A percentile compares a stretch with the other conserved stretches of the same genome.
Conservation (phyloP, 306 rosid species). For the Rosa lucieae region DNA sequence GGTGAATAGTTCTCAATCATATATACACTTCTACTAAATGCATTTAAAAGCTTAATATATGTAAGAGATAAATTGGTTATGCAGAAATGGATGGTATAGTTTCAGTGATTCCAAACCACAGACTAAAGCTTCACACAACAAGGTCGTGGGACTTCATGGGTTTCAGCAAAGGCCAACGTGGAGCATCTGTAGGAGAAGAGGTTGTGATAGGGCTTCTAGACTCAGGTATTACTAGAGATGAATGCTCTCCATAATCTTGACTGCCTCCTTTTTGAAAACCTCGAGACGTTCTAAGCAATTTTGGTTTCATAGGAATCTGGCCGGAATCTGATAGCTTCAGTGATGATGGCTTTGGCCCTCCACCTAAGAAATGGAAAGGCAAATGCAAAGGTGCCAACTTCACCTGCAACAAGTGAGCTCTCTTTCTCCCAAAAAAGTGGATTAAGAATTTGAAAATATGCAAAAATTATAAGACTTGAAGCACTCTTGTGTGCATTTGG, state of each 20-base stretch:
- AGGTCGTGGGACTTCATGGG: slow-evolving; percentile 46
- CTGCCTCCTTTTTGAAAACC: too few species aligned
- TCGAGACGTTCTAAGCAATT: too few species aligned
- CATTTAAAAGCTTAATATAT: background rate
- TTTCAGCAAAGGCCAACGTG: slow-evolving; percentile 4
- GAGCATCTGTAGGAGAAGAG: slow-evolving; percentile 13
- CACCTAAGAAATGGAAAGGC: slow-evolving; percentile 41
- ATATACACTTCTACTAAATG: background rate
- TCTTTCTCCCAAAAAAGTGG: too few species aligned
- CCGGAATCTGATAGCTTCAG: slow-evolving; percentile 41
- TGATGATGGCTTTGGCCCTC: slow-evolving; percentile 22
- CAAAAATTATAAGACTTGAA: too few species aligned
- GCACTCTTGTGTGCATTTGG: background rate
- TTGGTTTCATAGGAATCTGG: slow-evolving; percentile 34
- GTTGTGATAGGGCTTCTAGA: slow-evolving; percentile 37
- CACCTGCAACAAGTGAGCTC: slow-evolving; percentile 38
- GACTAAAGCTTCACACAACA: slow-evolving; percentile 39
- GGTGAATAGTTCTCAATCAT: background rate
- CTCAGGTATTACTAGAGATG: slow-evolving; percentile 9
- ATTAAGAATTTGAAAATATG: too few species aligned
- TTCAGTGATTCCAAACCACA: slow-evolving; percentile 38
- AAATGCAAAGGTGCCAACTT: slow-evolving; percentile 32
- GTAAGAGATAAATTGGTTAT: background rate
- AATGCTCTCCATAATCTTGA: background rate
- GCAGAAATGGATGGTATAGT: slow-evolving; percentile 35